These are phyloP conservation scores for Xylaria sp. DNA, from an alignment of 2,329 filamentous ascomycete genomes.

Conservation along the genomic window DNA sequence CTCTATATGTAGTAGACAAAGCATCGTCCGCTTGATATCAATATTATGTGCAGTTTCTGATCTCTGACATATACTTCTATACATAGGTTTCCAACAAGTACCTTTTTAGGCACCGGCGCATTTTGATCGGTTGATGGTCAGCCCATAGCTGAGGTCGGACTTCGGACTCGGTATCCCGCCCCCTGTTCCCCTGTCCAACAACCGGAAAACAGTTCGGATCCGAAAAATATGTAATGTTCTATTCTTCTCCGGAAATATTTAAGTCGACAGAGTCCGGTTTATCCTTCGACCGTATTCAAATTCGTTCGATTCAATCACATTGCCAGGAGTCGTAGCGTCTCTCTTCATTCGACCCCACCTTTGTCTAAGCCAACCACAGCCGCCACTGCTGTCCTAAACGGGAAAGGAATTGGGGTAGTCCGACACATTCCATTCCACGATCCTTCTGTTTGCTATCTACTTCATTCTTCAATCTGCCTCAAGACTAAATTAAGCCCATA, in stretches of 20 bases:
- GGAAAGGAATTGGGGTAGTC: conserved; percentile 31
- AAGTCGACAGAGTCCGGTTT: neutral
- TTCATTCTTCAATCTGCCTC: neutral
- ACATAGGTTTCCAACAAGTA: neutral
- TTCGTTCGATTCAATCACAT: neutral
- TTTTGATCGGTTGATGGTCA: conserved; percentile 1
- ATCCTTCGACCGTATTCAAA: neutral
- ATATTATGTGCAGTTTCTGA: neutral
- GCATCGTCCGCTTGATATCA: neutral
- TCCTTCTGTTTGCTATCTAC: neutral
- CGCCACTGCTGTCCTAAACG: conserved; percentile 12
- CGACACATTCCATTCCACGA: neutral
- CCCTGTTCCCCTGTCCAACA: conserved; percentile 15
- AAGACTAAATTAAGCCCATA: neutral
- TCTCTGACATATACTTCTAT: neutral
- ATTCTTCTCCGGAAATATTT: neutral
- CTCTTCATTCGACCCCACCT: neutral
- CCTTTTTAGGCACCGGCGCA: neutral
- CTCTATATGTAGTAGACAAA: neutral
- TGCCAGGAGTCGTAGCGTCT: too few species aligned
- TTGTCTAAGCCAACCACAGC: conserved; percentile 25
- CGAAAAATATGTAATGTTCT: neutral
- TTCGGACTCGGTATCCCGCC: conserved; percentile 28
- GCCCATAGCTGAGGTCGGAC: conserved; percentile 21
- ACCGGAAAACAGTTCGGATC: conserved; percentile 27